Conservation (phyloP, 768 basidiomycete genomes). For the Pleurotus djamor region DNA sequence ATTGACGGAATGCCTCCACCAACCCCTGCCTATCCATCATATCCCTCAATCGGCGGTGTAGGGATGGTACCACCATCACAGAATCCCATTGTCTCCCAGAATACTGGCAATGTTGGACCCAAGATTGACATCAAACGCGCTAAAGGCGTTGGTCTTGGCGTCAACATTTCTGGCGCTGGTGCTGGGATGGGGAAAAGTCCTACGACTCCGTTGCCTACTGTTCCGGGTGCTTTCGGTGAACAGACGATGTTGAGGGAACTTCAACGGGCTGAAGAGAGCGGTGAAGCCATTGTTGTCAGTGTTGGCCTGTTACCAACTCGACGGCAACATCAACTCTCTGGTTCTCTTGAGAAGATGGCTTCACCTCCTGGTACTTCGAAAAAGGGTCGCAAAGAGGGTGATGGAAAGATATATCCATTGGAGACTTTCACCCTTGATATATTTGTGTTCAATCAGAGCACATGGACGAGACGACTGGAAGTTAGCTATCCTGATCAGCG, state of each 20-base stretch:
- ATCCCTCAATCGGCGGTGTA: conserved; percentile 42
- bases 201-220: conserved; percentile 51
- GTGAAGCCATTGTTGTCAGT: conserved; percentile 69
- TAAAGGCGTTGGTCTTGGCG: conserved; percentile 36
- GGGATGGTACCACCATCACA: conserved; percentile 56
- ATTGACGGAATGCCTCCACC: conserved; percentile 38
- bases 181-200: conserved; percentile 16
- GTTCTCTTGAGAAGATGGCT: neutral
- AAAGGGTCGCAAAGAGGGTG: conserved; percentile 14
- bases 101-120: conserved; percentile 46
- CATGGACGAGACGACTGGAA: conserved; percentile 76
- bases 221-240: conserved; percentile 42
- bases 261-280: conserved; percentile 28
- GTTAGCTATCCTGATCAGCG: conserved; percentile 62
- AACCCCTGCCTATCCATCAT: conserved; percentile 77
- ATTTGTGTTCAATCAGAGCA: conserved; percentile 82
- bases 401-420: conserved; percentile 64
- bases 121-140: conserved; percentile 70
- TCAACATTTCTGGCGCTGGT: neutral
- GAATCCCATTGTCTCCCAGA: conserved; percentile 50
- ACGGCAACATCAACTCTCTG: neutral
- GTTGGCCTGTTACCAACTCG: conserved; percentile 48
- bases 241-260: conserved; percentile 27
- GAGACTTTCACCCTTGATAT: conserved; percentile 81
- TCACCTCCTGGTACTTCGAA: neutral